Conservation (phyloP, 805 yeast genomes). For the Candida ulmi region DNA sequence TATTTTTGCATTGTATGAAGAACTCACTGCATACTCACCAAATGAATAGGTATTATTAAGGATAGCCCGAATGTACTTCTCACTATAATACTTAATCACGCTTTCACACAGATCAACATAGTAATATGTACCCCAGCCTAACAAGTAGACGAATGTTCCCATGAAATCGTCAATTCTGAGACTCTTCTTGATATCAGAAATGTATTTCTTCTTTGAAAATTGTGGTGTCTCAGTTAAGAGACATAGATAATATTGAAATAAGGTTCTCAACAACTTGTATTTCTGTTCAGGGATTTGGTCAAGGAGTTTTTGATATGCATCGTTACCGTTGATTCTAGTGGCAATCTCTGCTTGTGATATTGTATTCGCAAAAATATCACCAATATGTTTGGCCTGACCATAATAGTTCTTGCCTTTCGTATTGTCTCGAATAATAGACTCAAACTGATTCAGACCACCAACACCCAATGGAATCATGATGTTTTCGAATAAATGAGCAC, state of each 20-base stretch:
- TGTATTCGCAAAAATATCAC: slow-evolving; percentile 35
- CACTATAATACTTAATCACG: slow-evolving; percentile 5
- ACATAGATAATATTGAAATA: slow-evolving; percentile 14
- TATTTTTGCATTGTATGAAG: no score
- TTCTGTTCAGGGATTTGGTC: slow-evolving; percentile 32
- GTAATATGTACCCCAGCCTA: slow-evolving; percentile 2
- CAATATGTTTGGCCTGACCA: not conserved
- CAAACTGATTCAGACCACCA: not conserved
- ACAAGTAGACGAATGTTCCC: slow-evolving; percentile 5
- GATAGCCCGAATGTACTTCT: slow-evolving; percentile 3
- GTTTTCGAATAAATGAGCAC: not conserved
- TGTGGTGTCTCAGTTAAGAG: slow-evolving; percentile 2
- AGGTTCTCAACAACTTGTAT: slow-evolving; percentile 30
- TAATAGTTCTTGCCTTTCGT: not conserved
- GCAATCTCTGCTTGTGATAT: slow-evolving; percentile 56
- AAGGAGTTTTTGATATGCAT: slow-evolving; percentile 27
- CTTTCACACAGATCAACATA: slow-evolving; percentile 3
- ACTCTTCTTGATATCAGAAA: not conserved
- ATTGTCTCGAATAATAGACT: not conserved
- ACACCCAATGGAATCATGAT: not conserved
- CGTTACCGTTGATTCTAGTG: slow-evolving; percentile 40
- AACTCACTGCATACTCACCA: not conserved
- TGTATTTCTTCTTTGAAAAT: not conserved
- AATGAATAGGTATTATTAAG: not conserved
- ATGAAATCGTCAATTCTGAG: slow-evolving; percentile 5